Base-by-base conservation (phyloP, 2,329 filamentous ascomycete genomes). In the Ilyonectria mors-panacis region DNA sequence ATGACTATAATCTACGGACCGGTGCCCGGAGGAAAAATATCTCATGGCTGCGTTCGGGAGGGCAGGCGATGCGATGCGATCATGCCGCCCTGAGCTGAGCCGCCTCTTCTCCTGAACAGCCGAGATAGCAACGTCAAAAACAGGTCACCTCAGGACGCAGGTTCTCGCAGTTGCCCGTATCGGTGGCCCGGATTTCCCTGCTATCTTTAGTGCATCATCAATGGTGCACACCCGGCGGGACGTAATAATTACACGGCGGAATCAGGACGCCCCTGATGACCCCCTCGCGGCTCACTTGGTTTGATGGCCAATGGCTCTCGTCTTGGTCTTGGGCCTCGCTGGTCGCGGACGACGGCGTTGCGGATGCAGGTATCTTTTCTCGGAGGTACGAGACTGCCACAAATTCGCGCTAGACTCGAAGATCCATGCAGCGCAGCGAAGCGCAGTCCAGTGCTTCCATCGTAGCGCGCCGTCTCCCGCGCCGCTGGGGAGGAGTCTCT, bases 341-440 rank as follows among this genome's bases (percentile, higher is more conserved):
- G n/a, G 50, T 53, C 30, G 35, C 50, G n/a, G 48, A 23, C 30
- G 47, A 66, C 45, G 61, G 55, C 63, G 37, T 19, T 75, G 73
- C 73, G 73, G 73, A 70, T 75, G 73, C 62, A 67, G 33, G 73
- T 75, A 75, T 55, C 71, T 75, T 70, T 70, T 23, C 45, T 50
- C 44, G 48, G 47, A 68, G 71, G 66, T 75, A 75, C 73, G 67
- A 58, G 50, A 54, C 44, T 54, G 57, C 61, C 54, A 69, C 42
- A 65, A 72, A 66, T 70, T 72, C 54, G 59, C 71, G 71, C 73
- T 75, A 73, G 61, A 48, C 54, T 50, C 45, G 42, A 44, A 30
- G 51, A 26, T 48, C 61, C 61, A 59, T 61, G 60, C 30, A 61
- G n/a, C 47, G 59, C 44, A 45, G 59, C 58, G 60, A 23, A 61